Percentiles rank a stretch among this genome's conserved stretches.
Evolutionary conservation across 768 basidiomycete genomes (phyloP).

Genomic region (Lyophyllum atratum): DNA sequence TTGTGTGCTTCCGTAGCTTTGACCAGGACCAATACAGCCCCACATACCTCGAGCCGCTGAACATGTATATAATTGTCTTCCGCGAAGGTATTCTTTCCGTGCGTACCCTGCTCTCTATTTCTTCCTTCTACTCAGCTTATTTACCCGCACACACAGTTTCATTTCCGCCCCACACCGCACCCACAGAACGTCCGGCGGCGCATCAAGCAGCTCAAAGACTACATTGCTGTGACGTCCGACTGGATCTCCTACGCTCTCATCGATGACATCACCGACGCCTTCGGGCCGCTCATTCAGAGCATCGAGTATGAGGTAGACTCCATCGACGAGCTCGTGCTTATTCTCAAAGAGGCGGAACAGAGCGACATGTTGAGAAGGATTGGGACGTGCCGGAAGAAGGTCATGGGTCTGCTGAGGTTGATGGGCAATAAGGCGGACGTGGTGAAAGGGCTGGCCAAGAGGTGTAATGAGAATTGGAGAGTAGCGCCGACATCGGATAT

Average conservation of each 20-base stretch:
- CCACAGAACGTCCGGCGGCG: conserved; percentile 97
- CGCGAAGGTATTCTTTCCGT: conserved; percentile 95
- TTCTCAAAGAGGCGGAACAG: conserved; percentile 93
- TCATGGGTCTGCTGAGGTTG: conserved; percentile 93
- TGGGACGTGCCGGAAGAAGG: conserved; percentile 98
- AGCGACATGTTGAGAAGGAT: conserved; percentile 98
- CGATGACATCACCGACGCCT: conserved; percentile 99
- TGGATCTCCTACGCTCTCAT: conserved; percentile 99
- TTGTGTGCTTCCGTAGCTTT: conserved; percentile 98
- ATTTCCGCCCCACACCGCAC: conserved; percentile 96
- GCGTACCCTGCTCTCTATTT: conserved; percentile 28
- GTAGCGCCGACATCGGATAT: conserved; percentile 98
- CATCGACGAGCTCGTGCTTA: conserved; percentile 97
- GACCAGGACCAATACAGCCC: conserved; percentile 98
- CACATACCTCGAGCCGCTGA: conserved; percentile 95
- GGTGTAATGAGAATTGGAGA: conserved; percentile 98
- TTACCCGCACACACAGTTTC: conserved; percentile 60
- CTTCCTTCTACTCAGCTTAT: background rate
- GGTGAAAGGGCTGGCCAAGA: conserved; percentile 96
- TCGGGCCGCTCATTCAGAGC: conserved; percentile 96
- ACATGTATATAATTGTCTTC: conserved; percentile 99
- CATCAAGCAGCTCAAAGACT: conserved; percentile 99
- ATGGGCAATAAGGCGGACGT: conserved; percentile 99
- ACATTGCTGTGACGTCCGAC: conserved; percentile 97
- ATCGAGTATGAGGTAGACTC: conserved; percentile 99